Evolutionary conservation across 2,329 filamentous ascomycete species (phyloP).

Genomic region (Aureobasidium mangrovei): DNA sequence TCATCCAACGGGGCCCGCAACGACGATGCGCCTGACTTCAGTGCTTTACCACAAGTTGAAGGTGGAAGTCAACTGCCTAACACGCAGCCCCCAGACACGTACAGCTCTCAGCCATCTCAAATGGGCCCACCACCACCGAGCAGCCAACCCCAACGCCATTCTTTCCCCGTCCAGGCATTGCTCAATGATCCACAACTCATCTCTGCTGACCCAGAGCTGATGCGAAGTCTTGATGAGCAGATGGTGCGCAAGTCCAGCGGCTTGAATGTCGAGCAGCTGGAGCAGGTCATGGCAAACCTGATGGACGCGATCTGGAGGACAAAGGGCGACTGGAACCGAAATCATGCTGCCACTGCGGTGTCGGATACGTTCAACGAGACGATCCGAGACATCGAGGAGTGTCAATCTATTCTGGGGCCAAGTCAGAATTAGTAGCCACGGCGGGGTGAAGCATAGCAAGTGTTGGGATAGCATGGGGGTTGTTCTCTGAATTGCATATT

Average conservation of each 20-base stretch:
- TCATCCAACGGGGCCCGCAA: constrained; percentile 51
- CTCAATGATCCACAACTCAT: constrained; percentile 34
- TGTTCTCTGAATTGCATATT: background rate
- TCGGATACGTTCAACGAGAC: constrained; percentile 66
- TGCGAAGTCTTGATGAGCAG: constrained; percentile 51
- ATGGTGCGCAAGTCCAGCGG: constrained; percentile 62
- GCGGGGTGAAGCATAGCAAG: background rate
- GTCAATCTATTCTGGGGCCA: constrained; percentile 35
- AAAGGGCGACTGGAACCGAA: constrained; percentile 75
- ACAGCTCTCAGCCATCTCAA: constrained; percentile 27
- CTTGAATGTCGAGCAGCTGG: constrained; percentile 84
- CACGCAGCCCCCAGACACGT: constrained; percentile 45
- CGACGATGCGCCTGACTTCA: constrained; percentile 48
- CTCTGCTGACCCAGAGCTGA: constrained; percentile 39
- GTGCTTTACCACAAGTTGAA: constrained; percentile 34
- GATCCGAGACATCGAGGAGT: constrained; percentile 57
- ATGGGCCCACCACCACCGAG: constrained; percentile 26
- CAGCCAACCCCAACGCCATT: constrained; percentile 24
- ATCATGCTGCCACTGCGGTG: constrained; percentile 57
- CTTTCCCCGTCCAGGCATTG: constrained; percentile 28
- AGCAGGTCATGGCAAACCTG: constrained; percentile 81
- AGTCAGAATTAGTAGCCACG: constrained; percentile 28
- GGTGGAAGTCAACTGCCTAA: constrained; percentile 55
- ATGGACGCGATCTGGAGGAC: constrained; percentile 85
- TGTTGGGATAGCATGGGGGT: background rate